phyloP scores from a whole-genome alignment of 2,329 filamentous ascomycete genomes.

The Penicillium sp. region DNA sequence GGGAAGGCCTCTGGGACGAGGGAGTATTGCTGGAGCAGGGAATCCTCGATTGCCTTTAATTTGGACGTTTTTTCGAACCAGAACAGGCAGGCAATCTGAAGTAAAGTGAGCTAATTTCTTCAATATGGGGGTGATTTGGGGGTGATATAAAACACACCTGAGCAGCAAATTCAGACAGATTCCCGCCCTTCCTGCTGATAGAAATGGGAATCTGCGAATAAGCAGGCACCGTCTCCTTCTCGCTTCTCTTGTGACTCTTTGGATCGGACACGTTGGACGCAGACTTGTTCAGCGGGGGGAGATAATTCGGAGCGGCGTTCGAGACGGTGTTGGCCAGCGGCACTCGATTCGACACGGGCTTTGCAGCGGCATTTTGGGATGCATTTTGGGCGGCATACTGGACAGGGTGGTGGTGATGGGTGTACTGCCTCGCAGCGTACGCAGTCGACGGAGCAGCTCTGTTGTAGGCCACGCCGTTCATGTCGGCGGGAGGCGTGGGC shows the following conservation, averaged over 20 bases:
- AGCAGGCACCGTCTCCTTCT: constrained; percentile 40
- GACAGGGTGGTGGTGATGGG: neutral
- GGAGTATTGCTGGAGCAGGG: constrained; percentile 43
- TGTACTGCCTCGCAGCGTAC: constrained; percentile 6
- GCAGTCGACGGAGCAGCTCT: constrained; percentile 10
- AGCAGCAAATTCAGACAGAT: constrained; percentile 76
- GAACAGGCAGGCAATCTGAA: constrained; percentile 87
- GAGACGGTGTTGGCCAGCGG: constrained; percentile 14
- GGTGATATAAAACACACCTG: constrained; percentile 52
- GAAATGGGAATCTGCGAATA: constrained; percentile 68
- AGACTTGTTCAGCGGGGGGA: constrained; percentile 19
- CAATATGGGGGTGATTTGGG: neutral
- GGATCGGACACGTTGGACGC: constrained; percentile 22
- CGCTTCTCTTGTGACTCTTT: constrained; percentile 26
- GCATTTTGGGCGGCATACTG: neutral
- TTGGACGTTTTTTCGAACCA: constrained; percentile 93
- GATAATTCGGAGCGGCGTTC: constrained; percentile 10
- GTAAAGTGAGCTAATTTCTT: neutral
- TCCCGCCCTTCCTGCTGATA: constrained; percentile 72
- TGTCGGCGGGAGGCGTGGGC: constrained; percentile 39
- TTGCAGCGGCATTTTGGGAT: neutral
- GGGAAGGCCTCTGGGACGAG: constrained; percentile 72
- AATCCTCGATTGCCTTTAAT: constrained; percentile 68
- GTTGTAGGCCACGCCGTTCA: constrained; percentile 39
- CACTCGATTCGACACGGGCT: constrained; percentile 1